Conservation (phyloP, 352 stramenopile genomes). For the Phytophthora colocasiae region DNA sequence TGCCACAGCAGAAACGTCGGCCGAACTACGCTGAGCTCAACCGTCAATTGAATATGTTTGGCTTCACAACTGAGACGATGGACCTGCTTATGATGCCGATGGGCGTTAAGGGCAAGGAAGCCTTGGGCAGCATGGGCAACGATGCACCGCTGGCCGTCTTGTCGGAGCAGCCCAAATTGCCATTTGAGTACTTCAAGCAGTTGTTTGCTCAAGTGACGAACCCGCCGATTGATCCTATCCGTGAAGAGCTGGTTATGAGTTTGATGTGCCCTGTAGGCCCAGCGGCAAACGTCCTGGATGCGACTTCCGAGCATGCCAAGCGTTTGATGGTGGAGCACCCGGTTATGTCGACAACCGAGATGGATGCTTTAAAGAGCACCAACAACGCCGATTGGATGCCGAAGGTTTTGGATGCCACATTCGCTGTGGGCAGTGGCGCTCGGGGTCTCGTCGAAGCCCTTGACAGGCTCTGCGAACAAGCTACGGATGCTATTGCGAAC, state of each 20-base stretch:
- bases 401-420: slow-evolving; percentile 71
- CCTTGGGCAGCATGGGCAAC: slow-evolving; percentile 96
- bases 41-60: slow-evolving; percentile 95
- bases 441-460: slow-evolving; percentile 88
- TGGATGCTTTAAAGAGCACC: slow-evolving; percentile 93
- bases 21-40: slow-evolving; percentile 77
- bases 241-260: slow-evolving; percentile 98
- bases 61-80: slow-evolving; percentile 95
- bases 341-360: slow-evolving; percentile 93
- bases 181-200: slow-evolving; percentile 99
- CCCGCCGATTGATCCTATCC: slow-evolving; percentile 98
- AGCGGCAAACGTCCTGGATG: slow-evolving; percentile 94
- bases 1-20: slow-evolving; percentile 32
- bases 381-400: slow-evolving; percentile 64
- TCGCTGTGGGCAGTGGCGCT: slow-evolving; percentile 60
- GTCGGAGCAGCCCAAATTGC: slow-evolving; percentile 92
- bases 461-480: slow-evolving; percentile 94
- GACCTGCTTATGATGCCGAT: slow-evolving; percentile 97
- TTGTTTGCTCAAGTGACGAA: slow-evolving; percentile 96
- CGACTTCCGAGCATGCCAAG: slow-evolving; percentile 70
- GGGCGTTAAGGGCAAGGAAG: slow-evolving; percentile 94
- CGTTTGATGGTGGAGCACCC: slow-evolving; percentile 95
- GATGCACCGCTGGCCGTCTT: slow-evolving; percentile 95
- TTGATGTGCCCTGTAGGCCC: slow-evolving; percentile 95
- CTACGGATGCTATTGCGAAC: slow-evolving; percentile 91